phyloP scores from a whole-genome alignment of 2,329 filamentous ascomycete species.

The Hymenotorrendiella dingleyae region DNA sequence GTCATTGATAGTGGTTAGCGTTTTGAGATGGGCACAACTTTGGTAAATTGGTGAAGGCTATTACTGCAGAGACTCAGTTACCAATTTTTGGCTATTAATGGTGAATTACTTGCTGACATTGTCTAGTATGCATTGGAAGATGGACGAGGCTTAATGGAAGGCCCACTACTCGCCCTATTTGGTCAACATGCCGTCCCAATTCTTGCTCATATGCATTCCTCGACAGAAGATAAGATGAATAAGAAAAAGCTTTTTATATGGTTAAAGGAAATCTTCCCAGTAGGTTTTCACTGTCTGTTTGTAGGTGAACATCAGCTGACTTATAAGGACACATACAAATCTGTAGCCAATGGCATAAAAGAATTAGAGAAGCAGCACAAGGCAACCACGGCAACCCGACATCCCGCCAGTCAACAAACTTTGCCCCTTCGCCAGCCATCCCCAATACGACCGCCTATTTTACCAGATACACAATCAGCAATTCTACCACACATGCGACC shows the following conservation, averaged over 20 bases:
- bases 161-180: background rate
- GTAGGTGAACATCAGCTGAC: background rate
- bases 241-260: conserved; percentile 1
- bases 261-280: background rate
- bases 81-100: too few species aligned
- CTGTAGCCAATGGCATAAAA: background rate
- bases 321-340: background rate
- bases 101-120: background rate
- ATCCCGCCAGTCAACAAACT: background rate
- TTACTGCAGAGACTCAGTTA: too few species aligned
- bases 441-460: background rate
- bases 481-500: background rate
- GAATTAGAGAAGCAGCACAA: background rate
- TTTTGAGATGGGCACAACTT: too few species aligned
- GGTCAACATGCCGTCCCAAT: background rate
- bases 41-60: too few species aligned
- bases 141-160: background rate
- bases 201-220: conserved; percentile 3
- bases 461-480: background rate
- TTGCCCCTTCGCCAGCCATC: background rate
- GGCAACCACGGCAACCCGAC: background rate
- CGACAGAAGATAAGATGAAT: background rate
- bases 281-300: background rate
- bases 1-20: background rate
- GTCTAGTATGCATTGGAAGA: conserved; percentile 4